These are phyloP conservation scores for Yamadazyma kanchanaburiensis DNA, from an alignment of 1,139 yeast species.

Conservation along the genomic window DNA sequence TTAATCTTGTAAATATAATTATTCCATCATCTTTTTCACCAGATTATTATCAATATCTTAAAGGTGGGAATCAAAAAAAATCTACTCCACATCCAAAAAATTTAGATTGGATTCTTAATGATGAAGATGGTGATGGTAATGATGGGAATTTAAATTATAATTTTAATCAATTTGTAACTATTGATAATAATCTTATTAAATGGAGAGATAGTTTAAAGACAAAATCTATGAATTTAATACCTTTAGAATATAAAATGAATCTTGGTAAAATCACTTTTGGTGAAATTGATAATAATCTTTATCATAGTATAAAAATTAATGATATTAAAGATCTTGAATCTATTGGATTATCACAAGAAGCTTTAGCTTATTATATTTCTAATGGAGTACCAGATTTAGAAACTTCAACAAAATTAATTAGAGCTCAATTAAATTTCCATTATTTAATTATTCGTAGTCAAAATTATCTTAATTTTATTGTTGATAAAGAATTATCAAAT, in stretches of 20 bases:
- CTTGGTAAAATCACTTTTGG: slow-evolving; percentile 23
- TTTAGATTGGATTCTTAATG: slow-evolving; percentile 46
- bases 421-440: slow-evolving; percentile 45
- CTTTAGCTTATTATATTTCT: slow-evolving; percentile 25
- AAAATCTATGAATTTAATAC: slow-evolving; percentile 26
- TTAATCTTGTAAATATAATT: slow-evolving; percentile 43
- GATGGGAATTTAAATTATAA: slow-evolving; percentile 50
- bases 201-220: slow-evolving; percentile 42
- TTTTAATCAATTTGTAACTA: slow-evolving; percentile 41
- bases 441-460: slow-evolving; percentile 41
- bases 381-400: slow-evolving; percentile 39
- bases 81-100: slow-evolving; percentile 24
- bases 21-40: slow-evolving; percentile 51
- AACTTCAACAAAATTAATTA: slow-evolving; percentile 40
- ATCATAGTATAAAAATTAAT: slow-evolving; percentile 25
- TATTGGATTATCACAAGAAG: slow-evolving; percentile 27
- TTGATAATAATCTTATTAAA: slow-evolving; percentile 40
- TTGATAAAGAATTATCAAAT: slow-evolving; percentile 41
- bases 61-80: slow-evolving; percentile 23
- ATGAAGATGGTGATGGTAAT: slow-evolving; percentile 50
- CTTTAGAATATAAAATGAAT: slow-evolving; percentile 35
- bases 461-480: slow-evolving; percentile 46
- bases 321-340: slow-evolving; percentile 12
- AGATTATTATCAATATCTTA: slow-evolving; percentile 44
- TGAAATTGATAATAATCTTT: slow-evolving; percentile 22